A percentile compares a stretch with the other conserved stretches of the same genome.
These are phyloP conservation scores for Komagataella populi DNA, from an alignment of 805 yeast genomes.

Conservation along the genomic window DNA sequence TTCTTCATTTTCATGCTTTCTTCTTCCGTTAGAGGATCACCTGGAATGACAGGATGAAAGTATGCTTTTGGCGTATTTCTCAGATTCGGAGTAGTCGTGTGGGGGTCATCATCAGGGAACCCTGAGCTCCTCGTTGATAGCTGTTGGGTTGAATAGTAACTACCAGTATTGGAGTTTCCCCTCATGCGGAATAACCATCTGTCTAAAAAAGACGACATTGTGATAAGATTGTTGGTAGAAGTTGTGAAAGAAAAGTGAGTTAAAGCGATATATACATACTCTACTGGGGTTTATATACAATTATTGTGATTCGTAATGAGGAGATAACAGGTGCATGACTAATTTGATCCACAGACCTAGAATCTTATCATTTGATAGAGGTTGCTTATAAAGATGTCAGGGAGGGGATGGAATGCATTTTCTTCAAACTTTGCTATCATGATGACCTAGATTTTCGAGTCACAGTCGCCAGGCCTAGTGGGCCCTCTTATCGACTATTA, in stretches of 20 bases:
- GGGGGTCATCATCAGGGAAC: constrained; percentile 4
- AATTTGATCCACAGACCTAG: neutral
- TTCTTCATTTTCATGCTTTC: neutral
- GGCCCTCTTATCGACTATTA: neutral
- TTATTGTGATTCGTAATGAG: neutral
- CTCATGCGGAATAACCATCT: constrained; percentile 18
- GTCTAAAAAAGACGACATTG: constrained; percentile 18
- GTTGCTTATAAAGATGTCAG: neutral
- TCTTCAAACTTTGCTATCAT: neutral
- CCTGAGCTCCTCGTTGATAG: constrained; percentile 1
- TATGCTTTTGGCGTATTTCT: constrained; percentile 17
- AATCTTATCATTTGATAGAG: neutral
- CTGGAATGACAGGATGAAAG: constrained; percentile 2
- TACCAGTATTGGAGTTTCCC: constrained; percentile 14
- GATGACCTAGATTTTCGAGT: neutral
- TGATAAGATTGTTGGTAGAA: neutral
- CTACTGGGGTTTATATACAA: neutral
- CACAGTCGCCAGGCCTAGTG: neutral
- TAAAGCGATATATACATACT: neutral
- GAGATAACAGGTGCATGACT: neutral
- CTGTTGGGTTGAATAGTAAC: constrained; percentile 6
- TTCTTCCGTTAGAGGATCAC: neutral
- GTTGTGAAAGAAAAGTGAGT: neutral
- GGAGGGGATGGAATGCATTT: neutral
- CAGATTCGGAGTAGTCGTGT: constrained; percentile 14